Evolutionary conservation across 2,329 filamentous ascomycete species (phyloP).

Genomic region (Diaporthe longicolla): DNA sequence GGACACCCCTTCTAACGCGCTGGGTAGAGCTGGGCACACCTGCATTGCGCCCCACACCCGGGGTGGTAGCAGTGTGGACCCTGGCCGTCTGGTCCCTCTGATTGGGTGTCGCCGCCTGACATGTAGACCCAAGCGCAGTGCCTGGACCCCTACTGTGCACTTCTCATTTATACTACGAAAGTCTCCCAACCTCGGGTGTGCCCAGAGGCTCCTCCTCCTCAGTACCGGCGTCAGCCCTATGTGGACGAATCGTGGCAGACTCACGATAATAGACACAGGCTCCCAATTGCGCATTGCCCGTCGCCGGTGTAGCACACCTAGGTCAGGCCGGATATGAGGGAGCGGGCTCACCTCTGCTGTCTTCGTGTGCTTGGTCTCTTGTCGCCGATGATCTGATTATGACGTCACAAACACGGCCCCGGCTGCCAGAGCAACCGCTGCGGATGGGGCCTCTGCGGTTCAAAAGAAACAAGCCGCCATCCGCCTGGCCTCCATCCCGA

Average conservation of each 20-base stretch:
- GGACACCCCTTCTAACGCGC: background rate
- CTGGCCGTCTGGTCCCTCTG: background rate
- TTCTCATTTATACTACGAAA: background rate
- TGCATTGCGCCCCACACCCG: background rate
- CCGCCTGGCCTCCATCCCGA: background rate
- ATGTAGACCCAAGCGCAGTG: background rate
- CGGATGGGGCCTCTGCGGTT: slow-evolving; percentile 6
- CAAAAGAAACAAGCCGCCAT: slow-evolving; percentile 20
- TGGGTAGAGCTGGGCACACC: too few species aligned
- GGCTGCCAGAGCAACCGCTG: background rate
- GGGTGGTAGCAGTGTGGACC: slow-evolving; percentile 19
- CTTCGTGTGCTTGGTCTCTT: background rate
- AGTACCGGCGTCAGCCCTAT: background rate
- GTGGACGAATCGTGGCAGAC: background rate
- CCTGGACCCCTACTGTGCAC: background rate
- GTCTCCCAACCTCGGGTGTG: too few species aligned
- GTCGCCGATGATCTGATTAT: slow-evolving; percentile 14
- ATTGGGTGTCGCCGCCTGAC: background rate
- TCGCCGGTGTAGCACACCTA: background rate
- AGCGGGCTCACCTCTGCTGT: background rate
- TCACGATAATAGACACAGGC: too few species aligned
- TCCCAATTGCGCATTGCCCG: too few species aligned
- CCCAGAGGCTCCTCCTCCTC: background rate
- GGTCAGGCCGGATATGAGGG: background rate
- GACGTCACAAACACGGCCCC: slow-evolving; percentile 6